Evolutionary conservation across 257 asterid species (phyloP).

Genomic region (Ballota nigra): DNA sequence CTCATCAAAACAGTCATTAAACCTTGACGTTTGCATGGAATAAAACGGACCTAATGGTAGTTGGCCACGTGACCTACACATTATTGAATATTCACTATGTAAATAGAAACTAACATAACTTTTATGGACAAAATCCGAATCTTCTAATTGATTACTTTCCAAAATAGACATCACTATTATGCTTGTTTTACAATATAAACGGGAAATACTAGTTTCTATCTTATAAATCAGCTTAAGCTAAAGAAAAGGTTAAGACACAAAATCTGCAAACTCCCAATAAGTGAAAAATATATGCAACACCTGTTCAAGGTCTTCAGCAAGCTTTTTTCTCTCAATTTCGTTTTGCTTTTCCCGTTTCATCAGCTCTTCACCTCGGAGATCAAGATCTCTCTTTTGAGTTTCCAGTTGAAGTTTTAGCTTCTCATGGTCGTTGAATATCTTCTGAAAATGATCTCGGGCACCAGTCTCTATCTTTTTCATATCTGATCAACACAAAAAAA

Average conservation of each 20-base stretch:
- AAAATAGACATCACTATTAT: not conserved
- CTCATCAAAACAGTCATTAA: not conserved
- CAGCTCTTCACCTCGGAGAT: slow-evolving; percentile 62
- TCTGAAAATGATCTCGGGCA: slow-evolving; percentile 76
- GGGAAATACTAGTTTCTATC: slow-evolving; percentile 12
- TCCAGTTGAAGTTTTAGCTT: slow-evolving; percentile 68
- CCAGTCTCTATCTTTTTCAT: slow-evolving; percentile 69
- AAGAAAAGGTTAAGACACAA: not conserved
- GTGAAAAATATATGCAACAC: slow-evolving; percentile 38
- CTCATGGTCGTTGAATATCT: slow-evolving; percentile 74
- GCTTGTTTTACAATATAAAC: slow-evolving; percentile 11
- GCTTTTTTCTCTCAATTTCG: slow-evolving; percentile 66
- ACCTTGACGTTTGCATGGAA: not conserved
- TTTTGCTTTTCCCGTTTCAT: slow-evolving; percentile 76
- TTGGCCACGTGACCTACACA: not conserved
- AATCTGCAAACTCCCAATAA: slow-evolving; percentile 1
- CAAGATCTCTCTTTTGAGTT: slow-evolving; percentile 69
- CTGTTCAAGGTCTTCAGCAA: slow-evolving; percentile 77
- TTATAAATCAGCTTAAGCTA: slow-evolving; percentile 5
- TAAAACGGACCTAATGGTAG: not conserved
- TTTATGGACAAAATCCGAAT: not conserved
- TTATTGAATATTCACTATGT: not conserved
- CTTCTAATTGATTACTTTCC: not conserved
- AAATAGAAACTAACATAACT: slow-evolving; percentile 2
- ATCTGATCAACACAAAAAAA: slow-evolving; percentile 50